Base-by-base conservation (phyloP, 1,139 yeast species). In the Diutina scorzettiae region DNA sequence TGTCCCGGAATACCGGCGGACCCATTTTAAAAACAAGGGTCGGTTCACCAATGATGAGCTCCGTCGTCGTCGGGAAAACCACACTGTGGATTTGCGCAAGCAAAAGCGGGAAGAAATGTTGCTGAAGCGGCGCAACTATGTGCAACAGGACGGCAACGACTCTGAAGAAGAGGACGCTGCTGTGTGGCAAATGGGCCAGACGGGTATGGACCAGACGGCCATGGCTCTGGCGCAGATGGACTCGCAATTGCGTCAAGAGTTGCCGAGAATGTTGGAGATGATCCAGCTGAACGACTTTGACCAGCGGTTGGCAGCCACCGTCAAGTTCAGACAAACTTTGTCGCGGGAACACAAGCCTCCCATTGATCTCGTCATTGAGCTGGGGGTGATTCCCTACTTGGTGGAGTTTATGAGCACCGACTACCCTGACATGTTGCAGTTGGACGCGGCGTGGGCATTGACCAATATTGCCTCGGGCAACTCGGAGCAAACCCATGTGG, bases 361-460 rank as follows among this genome's bases (percentile, higher is more conserved):
- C 43, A 91, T 91, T 55, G 93, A 87, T 61, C 71, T 84, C 49
- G 97, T 93, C 43, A 89, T 93, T 51, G 81, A 85, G 57, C 73
- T 89, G 45, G 97, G 97, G 37, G 96, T 89, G 30, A 93, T 91
- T 43, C 94, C 96, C 44, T 78, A 80, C 44, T 76, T 91, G 60
- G 96, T 93, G 43, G 80, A 77, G 54, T 87, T 89, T 55, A 82
- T 91, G 85, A 67, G 70, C 47, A 78, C 81, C 43, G 73, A 76
- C 42, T 85, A 81, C 58, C 84, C 87, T 4, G 89, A 85, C 55
- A 77, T 83, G 73, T 73, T 93, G 53, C 98, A 91, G 63, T 77
- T 91, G 57, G 98, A 91, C 66, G 96, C 97, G 12, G 96, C 98
- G 8, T 93, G 98, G 98, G 97, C 98, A 17, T 73, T 91, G 54